These are phyloP conservation scores for Lentinula sp. DNA, from an alignment of 768 basidiomycete genomes.

Conservation along the genomic window DNA sequence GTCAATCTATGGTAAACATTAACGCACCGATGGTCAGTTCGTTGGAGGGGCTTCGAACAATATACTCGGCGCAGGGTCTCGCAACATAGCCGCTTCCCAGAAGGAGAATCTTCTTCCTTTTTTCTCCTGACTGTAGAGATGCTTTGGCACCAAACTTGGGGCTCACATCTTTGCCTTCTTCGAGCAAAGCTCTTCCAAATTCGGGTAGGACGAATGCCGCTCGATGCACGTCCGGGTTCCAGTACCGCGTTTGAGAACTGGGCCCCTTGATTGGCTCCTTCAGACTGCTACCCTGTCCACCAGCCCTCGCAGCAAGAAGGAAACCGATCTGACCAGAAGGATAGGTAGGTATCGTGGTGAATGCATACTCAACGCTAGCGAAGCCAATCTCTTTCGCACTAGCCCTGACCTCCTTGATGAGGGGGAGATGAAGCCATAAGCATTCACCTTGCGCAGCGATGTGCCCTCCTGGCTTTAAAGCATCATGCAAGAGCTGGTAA, in stretches of 20 bases:
- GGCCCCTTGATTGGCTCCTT: conserved; percentile 60
- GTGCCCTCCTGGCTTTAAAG: conserved; percentile 82
- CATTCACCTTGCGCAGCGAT: conserved; percentile 97
- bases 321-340: conserved; percentile 98
- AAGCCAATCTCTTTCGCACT: conserved; percentile 67
- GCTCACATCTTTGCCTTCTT: conserved; percentile 62
- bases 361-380: conserved; percentile 83
- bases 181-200: conserved; percentile 71
- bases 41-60: conserved; percentile 77
- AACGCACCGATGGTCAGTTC: conserved; percentile 74
- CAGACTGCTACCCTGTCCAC: conserved; percentile 48
- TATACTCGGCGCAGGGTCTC: conserved; percentile 92
- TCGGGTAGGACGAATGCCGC: conserved; percentile 91
- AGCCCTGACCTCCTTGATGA: conserved; percentile 71
- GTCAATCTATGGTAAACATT: neutral
- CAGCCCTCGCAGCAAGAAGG: conserved; percentile 79
- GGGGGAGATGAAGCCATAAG: conserved; percentile 87
- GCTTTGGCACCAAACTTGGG: conserved; percentile 73
- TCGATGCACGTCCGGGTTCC: conserved; percentile 74
- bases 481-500: conserved; percentile 90
- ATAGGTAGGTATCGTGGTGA: conserved; percentile 95
- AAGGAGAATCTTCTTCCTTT: conserved; percentile 70
- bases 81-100: conserved; percentile 96
- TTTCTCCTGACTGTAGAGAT: conserved; percentile 34
- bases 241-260: conserved; percentile 73